Conservation (phyloP, 1,284 basidiomycete genomes). For the Fomitopsis palustris region DNA sequence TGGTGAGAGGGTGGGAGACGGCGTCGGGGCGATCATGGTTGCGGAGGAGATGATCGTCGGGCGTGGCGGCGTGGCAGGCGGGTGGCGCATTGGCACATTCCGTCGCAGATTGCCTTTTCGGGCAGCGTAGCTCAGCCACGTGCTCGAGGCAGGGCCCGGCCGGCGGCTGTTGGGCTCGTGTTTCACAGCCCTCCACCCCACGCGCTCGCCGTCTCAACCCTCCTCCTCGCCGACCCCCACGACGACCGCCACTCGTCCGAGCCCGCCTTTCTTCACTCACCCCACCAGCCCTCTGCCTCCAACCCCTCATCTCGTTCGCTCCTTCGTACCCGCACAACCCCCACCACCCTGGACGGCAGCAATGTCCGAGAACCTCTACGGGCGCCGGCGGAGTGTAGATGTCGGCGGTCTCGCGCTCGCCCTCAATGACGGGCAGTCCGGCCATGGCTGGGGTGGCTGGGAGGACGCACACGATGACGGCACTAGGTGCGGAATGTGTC, state of each 20-base stretch:
- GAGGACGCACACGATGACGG: constrained; percentile 49
- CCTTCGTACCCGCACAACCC: background rate
- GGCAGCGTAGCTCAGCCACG: background rate
- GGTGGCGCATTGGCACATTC: background rate
- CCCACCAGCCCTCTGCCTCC: background rate
- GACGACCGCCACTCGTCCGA: background rate
- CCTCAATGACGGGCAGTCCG: constrained; percentile 56
- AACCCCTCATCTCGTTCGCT: background rate
- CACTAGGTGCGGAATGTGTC: constrained; percentile 46
- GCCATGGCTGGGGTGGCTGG: constrained; percentile 74
- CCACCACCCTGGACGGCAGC: background rate
- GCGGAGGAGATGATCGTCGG: background rate
- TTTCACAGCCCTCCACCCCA: constrained; percentile 1
- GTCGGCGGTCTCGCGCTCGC: constrained; percentile 81
- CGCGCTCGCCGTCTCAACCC: background rate
- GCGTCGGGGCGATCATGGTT: background rate
- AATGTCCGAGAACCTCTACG: constrained; percentile 17
- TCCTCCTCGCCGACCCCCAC: background rate
- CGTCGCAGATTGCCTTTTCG: background rate
- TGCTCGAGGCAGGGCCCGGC: background rate
- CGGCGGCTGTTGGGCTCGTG: background rate
- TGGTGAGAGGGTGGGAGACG: too few relatives aligned
- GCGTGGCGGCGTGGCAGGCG: background rate
- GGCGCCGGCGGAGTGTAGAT: constrained; percentile 74
- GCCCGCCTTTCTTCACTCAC: background rate